Base-by-base conservation (phyloP, 2,329 filamentous ascomycete species). In the Fusarium sp. region DNA sequence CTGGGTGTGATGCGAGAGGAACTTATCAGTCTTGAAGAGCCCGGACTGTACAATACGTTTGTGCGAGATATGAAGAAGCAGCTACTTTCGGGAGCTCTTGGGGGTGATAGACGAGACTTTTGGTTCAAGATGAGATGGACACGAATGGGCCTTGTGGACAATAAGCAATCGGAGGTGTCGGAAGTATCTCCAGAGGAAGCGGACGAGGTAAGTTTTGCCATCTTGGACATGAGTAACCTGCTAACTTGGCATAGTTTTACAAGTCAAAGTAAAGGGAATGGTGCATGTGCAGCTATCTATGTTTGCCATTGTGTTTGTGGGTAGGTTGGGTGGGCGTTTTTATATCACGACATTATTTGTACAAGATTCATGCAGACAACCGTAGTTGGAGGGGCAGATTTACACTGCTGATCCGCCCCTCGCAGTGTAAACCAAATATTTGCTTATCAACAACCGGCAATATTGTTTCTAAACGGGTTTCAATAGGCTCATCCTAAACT, bases 1-100 rank as follows among this genome's bases (percentile, higher is more conserved):
- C 77, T 97, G 15, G 83, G 88, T 2, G 88, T 90, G 2, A 87
- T 98, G 84, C 84, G 93, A 9, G 87, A 93, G 17, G 88, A 93
- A 73, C 80, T 96, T 63, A 82, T 88, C 6, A 86, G 87, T 6
- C 80, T 92, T 27, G 93, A 97, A 71, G 87, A 91, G 72, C 89
- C 92, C 0, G 82, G 73, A 0, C 69, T 91, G 25, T 99, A 91
- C 75, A 97, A 98, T 71, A 79, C 82, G 1, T 90, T 93, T 64
- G 69, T 96, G 37, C 79, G 74, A 36, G 82, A 83, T 31, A 75
- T 98, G 67, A 98, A 97, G 79, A 80, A 80, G 64, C 86, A 87
- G 52, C 72, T 97, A 1, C 73, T 93, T 8, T 83, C 80, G 0
- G 90, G 87, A 1, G 83, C 89, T 65, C 76, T 97, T 3, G 87